Evolutionary conservation across 1,139 yeast species (phyloP).

Genomic region (Petasospora fabianii): DNA sequence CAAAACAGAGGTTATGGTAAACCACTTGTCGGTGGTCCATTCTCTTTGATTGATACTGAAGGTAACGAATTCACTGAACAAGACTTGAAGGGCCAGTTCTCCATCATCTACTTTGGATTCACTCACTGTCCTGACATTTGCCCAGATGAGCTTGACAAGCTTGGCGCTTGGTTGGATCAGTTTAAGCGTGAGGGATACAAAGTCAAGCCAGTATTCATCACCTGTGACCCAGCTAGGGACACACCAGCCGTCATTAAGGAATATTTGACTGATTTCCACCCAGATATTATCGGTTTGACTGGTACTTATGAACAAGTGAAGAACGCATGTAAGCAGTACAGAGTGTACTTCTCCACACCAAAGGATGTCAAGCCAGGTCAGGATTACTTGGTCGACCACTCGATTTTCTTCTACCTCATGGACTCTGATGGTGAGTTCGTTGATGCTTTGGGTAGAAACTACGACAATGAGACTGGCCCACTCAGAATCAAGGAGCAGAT

Average conservation of each 20-base stretch:
- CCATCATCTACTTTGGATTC: slow-evolving; percentile 87
- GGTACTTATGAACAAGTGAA: slow-evolving; percentile 86
- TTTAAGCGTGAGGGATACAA: slow-evolving; percentile 55
- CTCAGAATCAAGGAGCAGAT: slow-evolving; percentile 73
- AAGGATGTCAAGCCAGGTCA: slow-evolving; percentile 91
- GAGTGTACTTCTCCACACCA: slow-evolving; percentile 96
- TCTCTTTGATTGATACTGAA: slow-evolving; percentile 64
- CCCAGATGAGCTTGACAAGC: slow-evolving; percentile 93
- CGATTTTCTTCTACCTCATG: slow-evolving; percentile 93
- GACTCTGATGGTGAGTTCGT: slow-evolving; percentile 95
- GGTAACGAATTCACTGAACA: slow-evolving; percentile 73
- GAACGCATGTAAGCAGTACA: slow-evolving; percentile 75
- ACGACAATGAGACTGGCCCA: slow-evolving; percentile 75
- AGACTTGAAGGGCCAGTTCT: slow-evolving; percentile 71
- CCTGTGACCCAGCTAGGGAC: slow-evolving; percentile 96
- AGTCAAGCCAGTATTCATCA: slow-evolving; percentile 82
- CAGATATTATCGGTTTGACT: slow-evolving; percentile 82
- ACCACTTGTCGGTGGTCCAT: slow-evolving; percentile 92
- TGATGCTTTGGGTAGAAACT: slow-evolving; percentile 91
- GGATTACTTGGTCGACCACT: slow-evolving; percentile 94
- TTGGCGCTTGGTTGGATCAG: slow-evolving; percentile 71
- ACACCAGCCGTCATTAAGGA: slow-evolving; percentile 76
- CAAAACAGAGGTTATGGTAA: slow-evolving; percentile 85
- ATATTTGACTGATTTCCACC: slow-evolving; percentile 84
- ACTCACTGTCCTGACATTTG: slow-evolving; percentile 98